phyloP scores from a whole-genome alignment of 192 early-diverging fungal species.

The Lunasporangiospora selenospora region DNA sequence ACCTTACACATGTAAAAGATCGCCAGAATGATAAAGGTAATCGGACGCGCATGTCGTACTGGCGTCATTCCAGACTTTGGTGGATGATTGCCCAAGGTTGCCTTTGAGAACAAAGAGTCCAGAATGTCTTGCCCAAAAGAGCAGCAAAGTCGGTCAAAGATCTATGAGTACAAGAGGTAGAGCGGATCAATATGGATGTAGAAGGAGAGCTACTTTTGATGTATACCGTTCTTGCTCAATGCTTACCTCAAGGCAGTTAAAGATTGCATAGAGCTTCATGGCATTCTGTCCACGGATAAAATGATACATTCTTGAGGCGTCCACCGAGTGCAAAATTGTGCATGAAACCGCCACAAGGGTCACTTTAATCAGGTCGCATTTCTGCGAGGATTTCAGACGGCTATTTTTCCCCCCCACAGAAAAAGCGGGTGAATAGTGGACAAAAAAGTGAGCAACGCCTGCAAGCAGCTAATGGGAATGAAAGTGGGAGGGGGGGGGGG shows the following conservation, averaged over 20 bases:
- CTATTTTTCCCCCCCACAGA: constrained; percentile 25
- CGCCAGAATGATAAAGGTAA: constrained; percentile 77
- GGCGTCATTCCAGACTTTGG: constrained; percentile 30
- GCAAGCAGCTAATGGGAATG: too few relatives aligned
- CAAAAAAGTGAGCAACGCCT: neutral
- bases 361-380: constrained; percentile 92
- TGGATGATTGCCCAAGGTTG: constrained; percentile 57
- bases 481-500: neutral
- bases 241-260: constrained; percentile 89
- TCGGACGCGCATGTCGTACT: constrained; percentile 52
- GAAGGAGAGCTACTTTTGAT: constrained; percentile 1
- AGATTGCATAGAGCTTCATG: constrained; percentile 98
- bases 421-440: neutral
- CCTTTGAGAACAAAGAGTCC: constrained; percentile 90
- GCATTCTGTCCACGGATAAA: constrained; percentile 93
- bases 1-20: constrained; percentile 79
- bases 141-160: constrained; percentile 91
- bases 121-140: constrained; percentile 96
- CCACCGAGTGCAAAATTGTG: constrained; percentile 77
- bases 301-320: constrained; percentile 93
- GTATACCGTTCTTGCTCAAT: neutral
- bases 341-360: constrained; percentile 79
- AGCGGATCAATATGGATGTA: neutral
- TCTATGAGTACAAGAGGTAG: constrained; percentile 46
- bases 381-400: constrained; percentile 79